These are phyloP conservation scores for Lenwebbia sp. DNA, from an alignment of 345 rosid genomes.

Conservation along the genomic window DNA sequence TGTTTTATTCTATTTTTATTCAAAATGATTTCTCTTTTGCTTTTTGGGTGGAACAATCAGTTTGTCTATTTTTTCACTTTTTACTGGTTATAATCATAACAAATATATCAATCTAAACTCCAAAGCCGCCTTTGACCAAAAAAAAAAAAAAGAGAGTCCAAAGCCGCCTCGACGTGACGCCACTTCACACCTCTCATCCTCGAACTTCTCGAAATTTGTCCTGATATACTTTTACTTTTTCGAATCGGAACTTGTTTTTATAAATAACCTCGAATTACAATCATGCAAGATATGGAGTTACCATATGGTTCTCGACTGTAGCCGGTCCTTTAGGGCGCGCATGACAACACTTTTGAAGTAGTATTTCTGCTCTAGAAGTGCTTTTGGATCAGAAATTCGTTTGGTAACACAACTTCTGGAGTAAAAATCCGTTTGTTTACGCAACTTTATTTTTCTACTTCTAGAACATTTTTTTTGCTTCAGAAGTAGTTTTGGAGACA, in stretches of 20 bases:
- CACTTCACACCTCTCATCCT: neutral
- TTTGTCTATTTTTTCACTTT: neutral
- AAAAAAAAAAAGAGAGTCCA: too few relatives aligned
- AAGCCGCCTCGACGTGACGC: neutral
- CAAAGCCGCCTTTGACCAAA: neutral
- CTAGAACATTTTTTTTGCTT: too few relatives aligned
- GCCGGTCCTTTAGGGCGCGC: neutral
- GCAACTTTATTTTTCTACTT: too few relatives aligned
- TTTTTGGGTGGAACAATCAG: neutral
- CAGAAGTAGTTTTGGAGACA: too few relatives aligned
- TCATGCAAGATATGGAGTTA: neutral
- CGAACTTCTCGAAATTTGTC: neutral
- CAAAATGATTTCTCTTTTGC: neutral
- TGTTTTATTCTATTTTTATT: neutral
- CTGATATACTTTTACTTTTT: neutral
- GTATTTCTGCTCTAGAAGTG: too few relatives aligned
- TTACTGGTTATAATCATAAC: neutral
- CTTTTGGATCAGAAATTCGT: too few relatives aligned
- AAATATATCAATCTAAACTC: neutral
- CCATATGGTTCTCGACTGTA: neutral
- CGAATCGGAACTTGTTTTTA: too few relatives aligned
- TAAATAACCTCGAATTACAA: too few relatives aligned
- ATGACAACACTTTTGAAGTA: too few relatives aligned
- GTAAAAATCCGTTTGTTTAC: too few relatives aligned
- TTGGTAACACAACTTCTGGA: too few relatives aligned